These are phyloP conservation scores for Xerocomellus dryophilus DNA, from an alignment of 768 basidiomycete genomes.

Conservation along the genomic window DNA sequence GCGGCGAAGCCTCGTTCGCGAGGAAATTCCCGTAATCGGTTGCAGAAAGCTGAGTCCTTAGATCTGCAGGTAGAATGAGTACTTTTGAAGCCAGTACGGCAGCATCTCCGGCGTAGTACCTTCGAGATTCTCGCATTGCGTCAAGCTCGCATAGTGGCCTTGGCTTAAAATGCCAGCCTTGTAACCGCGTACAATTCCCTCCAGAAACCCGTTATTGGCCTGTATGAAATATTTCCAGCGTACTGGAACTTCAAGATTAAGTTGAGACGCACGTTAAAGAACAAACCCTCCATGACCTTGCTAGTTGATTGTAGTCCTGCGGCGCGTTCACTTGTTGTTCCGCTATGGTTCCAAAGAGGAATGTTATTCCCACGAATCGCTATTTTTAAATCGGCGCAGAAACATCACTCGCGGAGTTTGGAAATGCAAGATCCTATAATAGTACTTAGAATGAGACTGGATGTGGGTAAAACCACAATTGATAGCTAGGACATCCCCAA, in stretches of 20 bases:
- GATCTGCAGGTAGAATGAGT: slow-evolving; percentile 53
- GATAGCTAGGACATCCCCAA: neutral
- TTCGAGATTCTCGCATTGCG: slow-evolving; percentile 96
- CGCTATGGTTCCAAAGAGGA: slow-evolving; percentile 7
- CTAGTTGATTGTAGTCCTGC: slow-evolving; percentile 1
- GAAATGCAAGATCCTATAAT: too few relatives aligned
- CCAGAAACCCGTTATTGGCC: slow-evolving; percentile 74
- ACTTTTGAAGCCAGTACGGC: neutral
- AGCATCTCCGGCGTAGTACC: slow-evolving; percentile 45
- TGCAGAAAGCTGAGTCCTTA: slow-evolving; percentile 90
- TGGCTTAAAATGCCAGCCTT: slow-evolving; percentile 89
- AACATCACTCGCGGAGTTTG: neutral
- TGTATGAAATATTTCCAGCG: slow-evolving; percentile 34
- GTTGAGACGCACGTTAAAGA: slow-evolving; percentile 70
- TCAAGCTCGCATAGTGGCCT: slow-evolving; percentile 86
- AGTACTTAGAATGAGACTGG: too few relatives aligned
- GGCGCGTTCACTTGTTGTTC: neutral
- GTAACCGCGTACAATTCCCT: slow-evolving; percentile 87
- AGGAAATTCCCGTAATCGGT: slow-evolving; percentile 99
- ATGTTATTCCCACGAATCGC: slow-evolving; percentile 18
- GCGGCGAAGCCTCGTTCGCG: slow-evolving; percentile 90
- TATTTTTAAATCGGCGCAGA: neutral
- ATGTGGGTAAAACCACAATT: too few relatives aligned
- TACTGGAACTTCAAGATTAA: neutral
- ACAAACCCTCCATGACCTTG: slow-evolving; percentile 72